Percentiles rank a stretch among this genome's conserved stretches.
These are phyloP conservation scores for Ramaria sp. DNA, from an alignment of 768 basidiomycete genomes.

Conservation along the genomic window DNA sequence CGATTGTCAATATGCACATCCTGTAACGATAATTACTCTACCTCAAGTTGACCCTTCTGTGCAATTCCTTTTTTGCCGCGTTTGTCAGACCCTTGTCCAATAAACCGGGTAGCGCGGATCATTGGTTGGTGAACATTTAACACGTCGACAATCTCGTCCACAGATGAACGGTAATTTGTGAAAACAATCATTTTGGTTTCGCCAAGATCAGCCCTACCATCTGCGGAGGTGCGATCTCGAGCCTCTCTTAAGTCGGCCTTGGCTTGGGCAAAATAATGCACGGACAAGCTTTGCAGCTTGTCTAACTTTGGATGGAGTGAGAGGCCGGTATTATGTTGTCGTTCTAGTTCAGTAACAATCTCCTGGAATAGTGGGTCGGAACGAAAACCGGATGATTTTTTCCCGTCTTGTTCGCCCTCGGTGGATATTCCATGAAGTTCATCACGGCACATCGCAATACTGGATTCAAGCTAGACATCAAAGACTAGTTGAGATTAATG, in stretches of 20 bases:
- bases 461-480: constrained; percentile 64
- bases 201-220: background rate
- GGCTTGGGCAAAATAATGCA: constrained; percentile 64
- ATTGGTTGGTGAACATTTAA: constrained; percentile 69
- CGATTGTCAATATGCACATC: background rate
- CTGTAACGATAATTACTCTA: constrained; percentile 22
- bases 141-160: constrained; percentile 81
- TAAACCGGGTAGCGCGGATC: constrained; percentile 74
- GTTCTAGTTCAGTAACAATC: constrained; percentile 57
- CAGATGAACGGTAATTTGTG: constrained; percentile 78
- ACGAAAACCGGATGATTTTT: constrained; percentile 31
- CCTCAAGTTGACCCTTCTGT: constrained; percentile 88
- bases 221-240: background rate
- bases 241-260: constrained; percentile 30
- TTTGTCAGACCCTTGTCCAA: constrained; percentile 83
- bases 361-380: constrained; percentile 51
- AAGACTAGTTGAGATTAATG: constrained; percentile 9
- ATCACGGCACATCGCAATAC: constrained; percentile 66
- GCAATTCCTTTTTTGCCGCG: constrained; percentile 78
- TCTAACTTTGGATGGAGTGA: constrained; percentile 88
- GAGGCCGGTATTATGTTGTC: constrained; percentile 43
- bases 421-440: constrained; percentile 41
- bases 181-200: constrained; percentile 87
- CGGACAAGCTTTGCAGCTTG: constrained; percentile 55
- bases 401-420: constrained; percentile 23